Evolutionary conservation across 306 rosid species (phyloP), one percentile per base, ranked within the genome.

Genomic region (Acacia confusa): DNA sequence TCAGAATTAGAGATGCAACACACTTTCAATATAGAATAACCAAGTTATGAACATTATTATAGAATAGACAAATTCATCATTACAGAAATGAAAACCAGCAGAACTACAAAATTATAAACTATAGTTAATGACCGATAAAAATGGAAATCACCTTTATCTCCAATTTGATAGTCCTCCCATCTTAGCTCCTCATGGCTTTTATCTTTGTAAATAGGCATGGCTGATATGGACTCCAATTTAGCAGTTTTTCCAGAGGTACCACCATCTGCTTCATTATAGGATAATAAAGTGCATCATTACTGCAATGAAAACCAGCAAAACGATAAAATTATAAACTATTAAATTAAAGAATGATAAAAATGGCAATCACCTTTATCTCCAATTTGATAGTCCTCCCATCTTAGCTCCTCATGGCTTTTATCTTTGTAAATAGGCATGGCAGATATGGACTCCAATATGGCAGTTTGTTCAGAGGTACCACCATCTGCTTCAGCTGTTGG

Each of bases 101-200:
- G 75, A 63, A 76, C 44, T 24, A 41, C 34, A 17, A 53, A 20
- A 6, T 6, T 57, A 20, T 9, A 57, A 9, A 57, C 32, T 52
- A 70, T 60, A 53, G 17, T 16, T 50, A 3, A 48, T 48, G 17
- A 50, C 2, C 5, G 4, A 68, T 9, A 72, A 38, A 32, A 74
- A 44, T 14, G 27, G 32, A 58, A 40, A 7, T 4, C 4, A 93
- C 99, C 97, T 91, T 96, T 96, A 75, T 93, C 99, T 77, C 97
- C 97, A 85, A 78, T 28, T 82, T 96, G 98, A 89, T 96, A 90
- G 86, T 96, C 99, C 82, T 96, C 98, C 98, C 98, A 96, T 89
- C 98, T 89, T 70, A 93, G 90, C 88, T 96, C 98, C 79, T 50
- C 55, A 50, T 15, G 55, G 55, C n/a, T 48, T 16, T 48, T 50